Evolutionary conservation across 257 asterid species (phyloP), one percentile per base, ranked within the genome.

Genomic region (Solanum raphanifolium): DNA sequence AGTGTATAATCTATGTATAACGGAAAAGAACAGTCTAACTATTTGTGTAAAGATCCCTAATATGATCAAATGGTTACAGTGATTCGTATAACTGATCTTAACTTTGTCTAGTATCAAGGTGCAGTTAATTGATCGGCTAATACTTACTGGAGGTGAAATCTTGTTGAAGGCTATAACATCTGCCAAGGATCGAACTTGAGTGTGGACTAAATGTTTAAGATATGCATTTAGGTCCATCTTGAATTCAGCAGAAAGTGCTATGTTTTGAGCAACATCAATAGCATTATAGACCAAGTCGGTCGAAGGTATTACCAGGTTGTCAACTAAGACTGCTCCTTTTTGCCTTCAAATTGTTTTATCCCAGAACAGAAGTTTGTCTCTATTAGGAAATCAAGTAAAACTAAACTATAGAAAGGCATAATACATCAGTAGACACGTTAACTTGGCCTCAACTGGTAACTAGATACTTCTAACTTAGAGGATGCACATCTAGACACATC

Each of bases 131-230:
- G 84, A 39, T 41, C 0, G 62, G 9, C 15, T 74, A 41, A 15
- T 41, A 41, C 65, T 41, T 79, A 79, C 65, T 41, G 31, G 25
- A 25, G 66, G 31, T 32, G 68, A 71, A 31, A 52, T 68, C 76
- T 20, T 68, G 86, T 92, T 93, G 90, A 93, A 91, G 88, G 91
- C 92, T 18, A 93, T 92, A 16, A 88, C 74, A 5, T 89, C 91
- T 9, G 92, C 90, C 86, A 93, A 86, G 21, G 95, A 91, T 46
- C 93, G 85, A 66, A 93, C 92, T 1, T 90, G 90, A 36, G 92
- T 90, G 84, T 82, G 52, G 65, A 88, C 82, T 43, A 92, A 89
- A 25, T 86, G 76, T 66, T 90, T 81, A 16, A 93, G 72, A 87
- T 93, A 93, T 60, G 86, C 69, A 86, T 93, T 92, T 36, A 93